Evolutionary conservation across 1,284 basidiomycete genomes (phyloP).

Genomic region (Spongiforma sp.): DNA sequence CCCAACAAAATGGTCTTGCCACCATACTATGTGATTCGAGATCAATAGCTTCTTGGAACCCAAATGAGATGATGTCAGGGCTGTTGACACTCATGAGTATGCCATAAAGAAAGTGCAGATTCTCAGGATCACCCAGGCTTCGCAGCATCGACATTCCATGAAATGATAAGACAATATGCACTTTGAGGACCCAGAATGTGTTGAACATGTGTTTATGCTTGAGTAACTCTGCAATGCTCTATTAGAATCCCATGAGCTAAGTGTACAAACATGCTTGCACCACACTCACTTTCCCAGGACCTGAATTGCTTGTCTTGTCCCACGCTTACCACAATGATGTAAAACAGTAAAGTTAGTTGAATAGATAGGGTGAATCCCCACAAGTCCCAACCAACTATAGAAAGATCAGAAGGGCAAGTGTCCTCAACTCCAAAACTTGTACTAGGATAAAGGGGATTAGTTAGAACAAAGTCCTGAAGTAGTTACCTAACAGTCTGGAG

Average conservation of each 20-base stretch:
- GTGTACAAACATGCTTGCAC: background rate
- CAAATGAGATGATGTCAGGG: constrained; percentile 93
- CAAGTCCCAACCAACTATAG: too few relatives aligned
- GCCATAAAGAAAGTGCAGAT: constrained; percentile 75
- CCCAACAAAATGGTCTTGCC: constrained; percentile 85
- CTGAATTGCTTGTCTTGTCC: constrained; percentile 78
- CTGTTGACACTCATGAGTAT: constrained; percentile 70
- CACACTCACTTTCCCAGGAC: constrained; percentile 86
- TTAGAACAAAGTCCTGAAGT: too few relatives aligned
- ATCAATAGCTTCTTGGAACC: constrained; percentile 96
- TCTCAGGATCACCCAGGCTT: constrained; percentile 74
- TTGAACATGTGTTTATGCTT: constrained; percentile 82
- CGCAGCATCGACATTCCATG: constrained; percentile 94
- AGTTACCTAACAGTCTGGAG: too few relatives aligned
- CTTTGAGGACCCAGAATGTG: constrained; percentile 76
- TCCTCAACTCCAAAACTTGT: too few relatives aligned
- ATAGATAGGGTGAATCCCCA: too few relatives aligned
- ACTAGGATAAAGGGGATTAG: too few relatives aligned
- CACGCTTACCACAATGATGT: constrained; percentile 79
- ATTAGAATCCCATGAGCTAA: constrained; percentile 4
- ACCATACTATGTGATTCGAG: constrained; percentile 91
- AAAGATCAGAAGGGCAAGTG: too few relatives aligned
- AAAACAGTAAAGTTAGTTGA: too few relatives aligned
- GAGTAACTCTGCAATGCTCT: constrained; percentile 82
- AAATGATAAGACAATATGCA: constrained; percentile 87